Conservation (phyloP, 2,329 filamentous ascomycete species). For the Aspergillus uvarum region DNA sequence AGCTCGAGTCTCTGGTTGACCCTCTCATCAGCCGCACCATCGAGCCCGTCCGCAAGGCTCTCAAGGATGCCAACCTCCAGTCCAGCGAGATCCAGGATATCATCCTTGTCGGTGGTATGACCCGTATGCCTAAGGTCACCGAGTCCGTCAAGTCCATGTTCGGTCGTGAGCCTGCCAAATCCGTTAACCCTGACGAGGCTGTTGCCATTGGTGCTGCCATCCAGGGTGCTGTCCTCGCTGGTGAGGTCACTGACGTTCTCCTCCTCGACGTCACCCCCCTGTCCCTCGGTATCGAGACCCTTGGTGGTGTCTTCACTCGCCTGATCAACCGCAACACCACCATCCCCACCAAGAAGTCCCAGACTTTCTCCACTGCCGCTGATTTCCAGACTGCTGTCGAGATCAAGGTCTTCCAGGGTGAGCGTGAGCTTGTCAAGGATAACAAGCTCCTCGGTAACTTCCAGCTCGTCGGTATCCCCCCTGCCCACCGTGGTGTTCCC, state of each 20-base stretch:
- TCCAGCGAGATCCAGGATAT: conserved; percentile 96
- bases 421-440: conserved; percentile 97
- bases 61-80: conserved; percentile 90
- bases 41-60: conserved; percentile 91
- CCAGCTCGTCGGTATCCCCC: conserved; percentile 96
- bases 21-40: conserved; percentile 82
- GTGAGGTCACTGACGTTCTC: conserved; percentile 93
- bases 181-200: conserved; percentile 97
- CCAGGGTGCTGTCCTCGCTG: conserved; percentile 92
- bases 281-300: conserved; percentile 96
- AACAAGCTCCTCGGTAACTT: conserved; percentile 99
- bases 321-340: conserved; percentile 99
- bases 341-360: conserved; percentile 98
- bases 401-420: conserved; percentile 99
- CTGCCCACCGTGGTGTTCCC: conserved; percentile 91
- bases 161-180: conserved; percentile 94
- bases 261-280: conserved; percentile 94
- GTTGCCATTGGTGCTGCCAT: conserved; percentile 97
- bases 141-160: conserved; percentile 97
- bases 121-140: conserved; percentile 96
- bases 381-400: conserved; percentile 98
- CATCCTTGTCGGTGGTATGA: conserved; percentile 98
- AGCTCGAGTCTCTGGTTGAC: conserved; percentile 91
- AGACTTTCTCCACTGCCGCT: conserved; percentile 94
- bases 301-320: conserved; percentile 95